Evolutionary conservation across 768 basidiomycete species (phyloP), one percentile per base, ranked within the genome.

Genomic region (Leccinum olivaceopallidum): DNA sequence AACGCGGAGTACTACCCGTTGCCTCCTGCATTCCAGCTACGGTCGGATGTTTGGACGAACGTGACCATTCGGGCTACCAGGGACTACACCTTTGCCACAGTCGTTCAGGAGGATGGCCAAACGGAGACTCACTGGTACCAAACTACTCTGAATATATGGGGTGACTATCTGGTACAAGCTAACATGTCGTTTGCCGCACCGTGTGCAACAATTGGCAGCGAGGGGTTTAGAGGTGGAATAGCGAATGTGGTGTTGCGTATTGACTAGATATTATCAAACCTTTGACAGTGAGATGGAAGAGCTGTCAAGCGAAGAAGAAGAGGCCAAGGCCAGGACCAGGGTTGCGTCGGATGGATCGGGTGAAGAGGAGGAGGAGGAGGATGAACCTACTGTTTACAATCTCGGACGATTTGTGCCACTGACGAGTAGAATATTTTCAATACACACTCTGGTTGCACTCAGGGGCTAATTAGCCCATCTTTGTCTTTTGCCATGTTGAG

Each of bases 161-260:
- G 77, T 13, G 74, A 74, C 49, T 75, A 75, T 34, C 74, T 78
- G 65, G 68, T 65, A 36, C 63, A 64, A 26, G 77, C 72, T 34
- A 79, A 80, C 58, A 79, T 80, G 76, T 79, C 77, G 4, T 80
- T 80, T 56, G 78, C 78, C 1, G 79, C 79, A 12, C 79, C 78
- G 1, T 68, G 77, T 3, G 64, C 62, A 37, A 64, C 68, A 2
- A 74, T 80, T 18, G 78, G 80, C 1, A 72, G 69, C 16, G 59
- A 65, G 34, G 73, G 74, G 50, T 77, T 81, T 61, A 24, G 54
- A 53, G 77, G 77, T n/a, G 64, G 67, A 6, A 66, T 78, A 57
- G 73, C 66, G 24, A 62, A 74, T 57, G 67, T 75, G 24, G 34
- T 71, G 55, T 63, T 71, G 64, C 61, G 60, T 58, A 61, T 70